These are phyloP conservation scores for Citrus cavaleriei DNA, from an alignment of 345 rosid species.

Conservation along the genomic window DNA sequence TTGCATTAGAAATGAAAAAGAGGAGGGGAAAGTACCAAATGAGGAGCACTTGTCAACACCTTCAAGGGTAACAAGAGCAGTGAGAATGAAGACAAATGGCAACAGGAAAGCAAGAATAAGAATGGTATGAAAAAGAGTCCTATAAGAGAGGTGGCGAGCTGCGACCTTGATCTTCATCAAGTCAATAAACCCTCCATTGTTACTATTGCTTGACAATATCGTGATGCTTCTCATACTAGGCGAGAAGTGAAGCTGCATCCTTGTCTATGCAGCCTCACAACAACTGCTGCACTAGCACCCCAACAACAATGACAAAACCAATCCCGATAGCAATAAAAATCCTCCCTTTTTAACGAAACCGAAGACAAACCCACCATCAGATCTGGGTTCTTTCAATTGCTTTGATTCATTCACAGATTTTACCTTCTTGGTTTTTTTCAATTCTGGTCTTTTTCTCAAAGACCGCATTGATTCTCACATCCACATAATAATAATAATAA, in stretches of 20 bases:
- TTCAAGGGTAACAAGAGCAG: constrained; percentile 98
- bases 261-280: constrained; percentile 72
- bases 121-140: constrained; percentile 93
- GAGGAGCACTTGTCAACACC: constrained; percentile 99
- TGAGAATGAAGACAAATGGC: constrained; percentile 97
- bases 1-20: neutral
- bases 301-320: neutral
- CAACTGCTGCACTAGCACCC: constrained; percentile 14
- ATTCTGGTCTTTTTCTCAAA: constrained; percentile 40
- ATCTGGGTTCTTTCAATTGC: constrained; percentile 36
- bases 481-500: neutral
- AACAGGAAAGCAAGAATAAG: constrained; percentile 95
- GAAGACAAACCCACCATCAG: constrained; percentile 72
- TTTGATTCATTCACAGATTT: constrained; percentile 21
- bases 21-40: constrained; percentile 46
- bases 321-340: constrained; percentile 14
- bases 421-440: constrained; percentile 22
- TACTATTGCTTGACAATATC: constrained; percentile 59
- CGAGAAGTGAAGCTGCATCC: constrained; percentile 99
- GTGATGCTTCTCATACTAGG: constrained; percentile 99
- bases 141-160: constrained; percentile 97
- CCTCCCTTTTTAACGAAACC: constrained; percentile 27
- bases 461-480: constrained; percentile 61
- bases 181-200: constrained; percentile 93
- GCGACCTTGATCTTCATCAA: constrained; percentile 99